These are phyloP conservation scores for Solanum commersonii DNA, from an alignment of 257 asterid genomes.

Conservation along the genomic window DNA sequence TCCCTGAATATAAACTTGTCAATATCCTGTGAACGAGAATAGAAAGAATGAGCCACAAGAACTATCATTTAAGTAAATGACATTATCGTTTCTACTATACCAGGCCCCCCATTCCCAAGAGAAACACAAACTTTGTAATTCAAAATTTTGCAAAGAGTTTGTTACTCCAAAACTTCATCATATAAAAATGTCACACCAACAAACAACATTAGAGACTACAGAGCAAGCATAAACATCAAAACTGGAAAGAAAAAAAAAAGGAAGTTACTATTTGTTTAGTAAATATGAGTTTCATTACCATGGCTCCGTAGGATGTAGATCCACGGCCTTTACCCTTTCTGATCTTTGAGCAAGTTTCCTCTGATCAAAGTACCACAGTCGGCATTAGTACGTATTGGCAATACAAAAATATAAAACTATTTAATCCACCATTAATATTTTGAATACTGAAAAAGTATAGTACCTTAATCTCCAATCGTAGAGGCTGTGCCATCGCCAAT, in stretches of 20 bases:
- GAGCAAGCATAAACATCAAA: not conserved
- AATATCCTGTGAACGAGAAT: slow-evolving; percentile 41
- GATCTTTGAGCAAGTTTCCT: slow-evolving; percentile 63
- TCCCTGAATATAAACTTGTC: slow-evolving; percentile 70
- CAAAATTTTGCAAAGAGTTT: not conserved
- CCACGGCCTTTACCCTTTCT: slow-evolving; percentile 61
- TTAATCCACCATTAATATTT: not conserved
- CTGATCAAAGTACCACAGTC: slow-evolving; percentile 23
- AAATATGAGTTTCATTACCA: slow-evolving; percentile 24
- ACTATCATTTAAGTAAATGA: not conserved
- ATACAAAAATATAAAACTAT: not conserved
- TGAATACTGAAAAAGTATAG: not conserved
- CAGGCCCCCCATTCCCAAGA: not conserved
- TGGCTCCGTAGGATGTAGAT: slow-evolving; percentile 71
- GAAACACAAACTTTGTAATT: not conserved
- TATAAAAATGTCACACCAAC: not conserved
- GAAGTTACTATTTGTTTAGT: not conserved
- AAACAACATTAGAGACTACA: not conserved
- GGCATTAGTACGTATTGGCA: slow-evolving; percentile 1
- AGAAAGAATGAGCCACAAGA: slow-evolving; percentile 6
- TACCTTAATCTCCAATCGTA: slow-evolving; percentile 9
- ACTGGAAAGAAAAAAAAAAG: not conserved
- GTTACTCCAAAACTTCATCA: not conserved
- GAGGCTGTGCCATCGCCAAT: slow-evolving; percentile 3
- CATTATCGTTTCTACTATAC: not conserved